A percentile compares a stretch with the other conserved stretches of the same genome.
Evolutionary conservation across 2,329 filamentous ascomycete genomes (phyloP).

Genomic region (Neonectria magnoliae): DNA sequence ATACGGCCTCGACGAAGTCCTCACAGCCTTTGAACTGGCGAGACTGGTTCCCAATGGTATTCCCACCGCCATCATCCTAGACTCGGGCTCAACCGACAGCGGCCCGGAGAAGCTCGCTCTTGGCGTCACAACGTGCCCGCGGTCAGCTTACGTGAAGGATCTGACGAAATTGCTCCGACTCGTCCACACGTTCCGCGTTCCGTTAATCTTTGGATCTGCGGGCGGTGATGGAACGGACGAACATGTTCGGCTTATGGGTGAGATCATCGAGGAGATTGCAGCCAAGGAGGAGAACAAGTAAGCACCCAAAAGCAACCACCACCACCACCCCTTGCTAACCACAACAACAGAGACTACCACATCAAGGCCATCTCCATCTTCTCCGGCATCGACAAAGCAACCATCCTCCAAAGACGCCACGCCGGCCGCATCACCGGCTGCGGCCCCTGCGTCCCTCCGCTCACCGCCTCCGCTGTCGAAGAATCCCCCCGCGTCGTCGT

Average conservation of each 20-base stretch:
- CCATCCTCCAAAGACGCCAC: slow-evolving; percentile 43
- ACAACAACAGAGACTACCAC: slow-evolving; percentile 3
- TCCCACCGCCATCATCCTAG: slow-evolving; percentile 49
- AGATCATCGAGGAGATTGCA: slow-evolving; percentile 47
- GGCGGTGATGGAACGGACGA: slow-evolving; percentile 59
- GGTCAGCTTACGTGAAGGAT: slow-evolving; percentile 54
- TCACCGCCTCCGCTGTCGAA: slow-evolving; percentile 52
- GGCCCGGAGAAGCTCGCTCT: slow-evolving; percentile 55
- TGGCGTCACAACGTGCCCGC: slow-evolving; percentile 52
- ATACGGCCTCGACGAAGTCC: slow-evolving; percentile 55
- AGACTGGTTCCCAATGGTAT: slow-evolving; percentile 40
- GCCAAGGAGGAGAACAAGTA: slow-evolving; percentile 23
- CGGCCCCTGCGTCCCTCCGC: slow-evolving; percentile 52
- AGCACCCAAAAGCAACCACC: accelerated
- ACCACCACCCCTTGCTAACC: neutral
- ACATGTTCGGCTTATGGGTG: slow-evolving; percentile 53
- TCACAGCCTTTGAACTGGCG: slow-evolving; percentile 40
- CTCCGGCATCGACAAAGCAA: slow-evolving; percentile 49
- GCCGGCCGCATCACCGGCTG: slow-evolving; percentile 48
- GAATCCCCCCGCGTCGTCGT: slow-evolving; percentile 51
- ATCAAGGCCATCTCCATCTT: slow-evolving; percentile 52
- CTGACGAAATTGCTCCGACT: slow-evolving; percentile 51
- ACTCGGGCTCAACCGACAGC: slow-evolving; percentile 49
- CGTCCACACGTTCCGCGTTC: slow-evolving; percentile 47
- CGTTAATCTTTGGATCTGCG: slow-evolving; percentile 55